phyloP scores from a whole-genome alignment of 495 filamentous ascomycete genomes.

The Podospora didyma region DNA sequence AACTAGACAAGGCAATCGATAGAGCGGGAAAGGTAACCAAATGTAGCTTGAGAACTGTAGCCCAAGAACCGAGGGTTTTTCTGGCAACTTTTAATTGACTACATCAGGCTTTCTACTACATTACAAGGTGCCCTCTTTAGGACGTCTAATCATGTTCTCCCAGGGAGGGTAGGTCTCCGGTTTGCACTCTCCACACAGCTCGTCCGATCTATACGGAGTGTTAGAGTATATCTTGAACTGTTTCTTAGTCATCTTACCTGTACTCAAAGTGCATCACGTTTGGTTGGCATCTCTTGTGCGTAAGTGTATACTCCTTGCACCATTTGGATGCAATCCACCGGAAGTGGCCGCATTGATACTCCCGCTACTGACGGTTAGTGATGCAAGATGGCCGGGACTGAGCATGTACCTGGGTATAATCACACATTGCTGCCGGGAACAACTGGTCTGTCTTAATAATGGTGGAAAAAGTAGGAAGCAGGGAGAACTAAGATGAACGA shows the following conservation, averaged over 20 bases:
- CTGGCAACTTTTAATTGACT: background rate
- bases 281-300: no score
- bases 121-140: slow-evolving; percentile 6
- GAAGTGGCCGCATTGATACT: slow-evolving; percentile 35
- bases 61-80: background rate
- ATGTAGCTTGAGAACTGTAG: background rate
- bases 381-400: slow-evolving; percentile 1
- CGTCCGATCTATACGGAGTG: slow-evolving; percentile 12
- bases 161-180: slow-evolving; percentile 24
- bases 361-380: slow-evolving; percentile 15
- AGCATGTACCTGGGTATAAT: slow-evolving; percentile 2
- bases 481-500: no score
- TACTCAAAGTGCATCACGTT: no score
- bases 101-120: background rate
- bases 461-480: background rate
- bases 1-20: background rate
- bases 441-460: background rate
- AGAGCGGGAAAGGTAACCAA: slow-evolving; percentile 2
- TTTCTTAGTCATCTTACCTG: slow-evolving; percentile 5
- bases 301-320: no score
- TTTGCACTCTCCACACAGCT: slow-evolving; percentile 28
- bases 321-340: slow-evolving; percentile 30
- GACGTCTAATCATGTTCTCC: slow-evolving; percentile 30
- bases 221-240: slow-evolving; percentile 31
- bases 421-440: slow-evolving; percentile 2